phyloP scores from a whole-genome alignment of 78 protist species.

The Chrysochromulina parva region DNA sequence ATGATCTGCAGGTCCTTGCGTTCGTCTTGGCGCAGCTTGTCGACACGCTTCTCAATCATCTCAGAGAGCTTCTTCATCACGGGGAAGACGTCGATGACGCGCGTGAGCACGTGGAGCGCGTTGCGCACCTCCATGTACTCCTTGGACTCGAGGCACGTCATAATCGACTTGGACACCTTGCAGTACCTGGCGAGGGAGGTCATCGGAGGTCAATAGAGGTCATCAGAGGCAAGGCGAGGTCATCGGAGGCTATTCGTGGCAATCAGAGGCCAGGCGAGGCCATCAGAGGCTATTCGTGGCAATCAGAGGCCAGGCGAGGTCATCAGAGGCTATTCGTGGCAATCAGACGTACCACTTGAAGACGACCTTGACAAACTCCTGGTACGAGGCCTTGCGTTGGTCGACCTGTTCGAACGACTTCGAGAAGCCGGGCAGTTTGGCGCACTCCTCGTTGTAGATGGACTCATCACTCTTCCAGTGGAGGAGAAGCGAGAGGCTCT shows the following conservation, averaged over 20 bases:
- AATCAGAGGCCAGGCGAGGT: no score
- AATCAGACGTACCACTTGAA: not conserved
- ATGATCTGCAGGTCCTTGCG: constrained; percentile 16
- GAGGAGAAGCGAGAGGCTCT: not conserved
- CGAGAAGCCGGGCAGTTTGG: constrained; percentile 13
- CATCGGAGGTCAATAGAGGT: no score
- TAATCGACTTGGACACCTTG: not conserved
- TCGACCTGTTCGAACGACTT: not conserved
- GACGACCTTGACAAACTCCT: not conserved
- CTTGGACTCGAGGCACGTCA: not conserved
- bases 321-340: no score
- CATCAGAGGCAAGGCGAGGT: no score
- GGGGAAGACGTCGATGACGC: not conserved
- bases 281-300: no score
- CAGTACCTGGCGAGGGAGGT: not conserved
- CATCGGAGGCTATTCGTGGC: no score
- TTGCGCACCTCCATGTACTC: constrained; percentile 38
- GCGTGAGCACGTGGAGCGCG: constrained; percentile 23
- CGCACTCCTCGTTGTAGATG: not conserved
- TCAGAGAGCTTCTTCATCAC: not conserved
- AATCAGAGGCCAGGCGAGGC: no score
- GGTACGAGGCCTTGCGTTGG: not conserved
- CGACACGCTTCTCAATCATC: not conserved
- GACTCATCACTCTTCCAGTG: not conserved
- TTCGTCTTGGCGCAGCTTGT: not conserved